These are phyloP conservation scores for Rhizophora apiculata DNA, from an alignment of 345 rosid genomes.

Conservation along the genomic window DNA sequence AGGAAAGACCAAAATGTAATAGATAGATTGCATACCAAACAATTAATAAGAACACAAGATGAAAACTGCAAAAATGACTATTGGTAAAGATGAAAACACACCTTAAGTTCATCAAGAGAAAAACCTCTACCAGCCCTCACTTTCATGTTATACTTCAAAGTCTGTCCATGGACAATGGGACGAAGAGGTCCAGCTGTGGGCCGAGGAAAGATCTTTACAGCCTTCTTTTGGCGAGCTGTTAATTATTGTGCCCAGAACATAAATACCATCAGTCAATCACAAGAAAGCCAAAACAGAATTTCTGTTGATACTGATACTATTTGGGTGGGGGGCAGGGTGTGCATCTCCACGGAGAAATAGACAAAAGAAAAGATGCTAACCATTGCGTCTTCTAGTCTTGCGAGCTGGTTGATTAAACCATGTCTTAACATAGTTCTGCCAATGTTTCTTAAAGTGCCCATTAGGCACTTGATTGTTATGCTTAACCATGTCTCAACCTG, in stretches of 20 bases:
- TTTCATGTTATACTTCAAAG: conserved; percentile 87
- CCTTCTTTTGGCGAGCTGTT: conserved; percentile 34
- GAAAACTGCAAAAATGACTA: not conserved
- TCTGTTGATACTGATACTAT: not conserved
- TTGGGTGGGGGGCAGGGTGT: no score
- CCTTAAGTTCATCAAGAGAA: conserved; percentile 93
- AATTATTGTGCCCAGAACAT: not conserved
- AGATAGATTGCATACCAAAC: no score
- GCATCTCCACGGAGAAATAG: no score
- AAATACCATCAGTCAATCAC: not conserved
- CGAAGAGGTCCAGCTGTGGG: conserved; percentile 49
- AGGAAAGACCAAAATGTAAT: no score
- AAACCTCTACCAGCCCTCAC: conserved; percentile 83
- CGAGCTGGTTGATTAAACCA: conserved; percentile 95
- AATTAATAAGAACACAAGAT: not conserved
- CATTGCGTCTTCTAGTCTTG: conserved; percentile 57
- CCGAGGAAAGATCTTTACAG: conserved; percentile 35
- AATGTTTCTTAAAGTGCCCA: conserved; percentile 47
- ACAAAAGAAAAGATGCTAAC: not conserved
- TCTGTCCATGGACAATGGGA: conserved; percentile 80
- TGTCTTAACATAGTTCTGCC: conserved; percentile 84
- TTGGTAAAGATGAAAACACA: conserved; percentile 5
- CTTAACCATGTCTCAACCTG: conserved; percentile 59
- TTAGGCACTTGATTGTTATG: conserved; percentile 44
- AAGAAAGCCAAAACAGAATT: not conserved